Percentiles rank a stretch among this genome's conserved stretches.
Evolutionary conservation across 192 early-diverging fungal species (phyloP).

Genomic region (Backusella psychrophila): DNA sequence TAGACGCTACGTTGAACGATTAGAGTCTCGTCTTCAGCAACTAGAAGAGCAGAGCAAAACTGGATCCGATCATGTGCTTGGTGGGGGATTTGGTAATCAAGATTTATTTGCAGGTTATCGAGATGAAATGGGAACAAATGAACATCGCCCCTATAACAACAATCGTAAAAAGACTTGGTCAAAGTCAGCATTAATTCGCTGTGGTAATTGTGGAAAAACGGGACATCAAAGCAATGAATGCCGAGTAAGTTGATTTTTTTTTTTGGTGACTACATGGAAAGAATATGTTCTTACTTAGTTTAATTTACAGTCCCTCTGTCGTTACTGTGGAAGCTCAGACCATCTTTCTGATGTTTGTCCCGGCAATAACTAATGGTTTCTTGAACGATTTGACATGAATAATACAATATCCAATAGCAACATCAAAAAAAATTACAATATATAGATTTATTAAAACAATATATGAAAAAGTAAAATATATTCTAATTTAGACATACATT

Average conservation of each 20-base stretch:
- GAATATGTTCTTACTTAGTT: not conserved
- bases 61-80: not conserved
- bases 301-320: constrained; percentile 11
- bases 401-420: not conserved
- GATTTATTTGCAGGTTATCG: constrained; percentile 30
- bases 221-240: constrained; percentile 48
- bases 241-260: constrained; percentile 12
- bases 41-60: constrained; percentile 8
- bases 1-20: constrained; percentile 44
- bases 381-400: not conserved
- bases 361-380: not conserved
- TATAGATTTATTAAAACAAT: not conserved
- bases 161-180: not conserved
- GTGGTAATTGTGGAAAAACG: constrained; percentile 50
- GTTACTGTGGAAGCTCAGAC: constrained; percentile 22
- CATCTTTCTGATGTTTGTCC: constrained; percentile 27
- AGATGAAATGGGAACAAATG: constrained; percentile 25
- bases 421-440: not conserved
- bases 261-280: not conserved
- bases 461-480: not conserved
- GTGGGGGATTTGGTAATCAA: constrained; percentile 23
- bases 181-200: constrained; percentile 26
- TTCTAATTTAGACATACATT: not conserved
- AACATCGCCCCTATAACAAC: not conserved
- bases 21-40: constrained; percentile 17